Percentiles rank a stretch among this genome's conserved stretches.
Evolutionary conservation across 2,329 filamentous ascomycete genomes (phyloP).

Genomic region (Trichoderma pleuroti): DNA sequence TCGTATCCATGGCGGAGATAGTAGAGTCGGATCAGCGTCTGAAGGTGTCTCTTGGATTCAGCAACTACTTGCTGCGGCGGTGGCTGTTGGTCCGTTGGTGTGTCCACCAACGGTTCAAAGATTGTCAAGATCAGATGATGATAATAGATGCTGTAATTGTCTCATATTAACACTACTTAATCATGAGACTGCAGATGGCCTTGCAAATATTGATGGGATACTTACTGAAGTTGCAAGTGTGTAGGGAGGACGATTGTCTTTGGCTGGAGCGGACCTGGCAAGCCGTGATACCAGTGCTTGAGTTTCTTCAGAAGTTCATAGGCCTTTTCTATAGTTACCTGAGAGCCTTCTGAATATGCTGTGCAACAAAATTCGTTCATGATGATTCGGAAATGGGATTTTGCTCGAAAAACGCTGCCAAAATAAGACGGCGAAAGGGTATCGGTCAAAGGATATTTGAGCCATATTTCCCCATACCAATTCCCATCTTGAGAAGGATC

Average conservation of each 20-base stretch:
- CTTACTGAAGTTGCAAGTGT: slow-evolving; percentile 1
- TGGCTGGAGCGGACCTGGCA: neutral
- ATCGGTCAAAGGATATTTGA: neutral
- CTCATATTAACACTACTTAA: neutral
- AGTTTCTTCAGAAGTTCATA: neutral
- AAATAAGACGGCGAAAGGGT: neutral
- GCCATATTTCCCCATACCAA: slow-evolving; percentile 11
- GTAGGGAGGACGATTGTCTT: neutral
- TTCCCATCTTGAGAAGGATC: neutral
- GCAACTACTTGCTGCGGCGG: neutral
- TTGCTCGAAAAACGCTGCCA: neutral
- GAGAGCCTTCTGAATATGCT: neutral
- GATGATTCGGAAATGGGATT: neutral
- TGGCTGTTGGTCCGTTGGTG: neutral
- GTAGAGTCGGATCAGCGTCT: slow-evolving; percentile 25
- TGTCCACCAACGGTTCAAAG: neutral
- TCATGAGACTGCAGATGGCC: neutral
- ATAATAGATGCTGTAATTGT: neutral
- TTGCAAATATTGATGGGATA: neutral
- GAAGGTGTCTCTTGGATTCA: neutral
- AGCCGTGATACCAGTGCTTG: neutral
- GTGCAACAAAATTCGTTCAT: neutral
- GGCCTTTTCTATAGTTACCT: neutral
- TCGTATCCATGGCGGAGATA: slow-evolving; percentile 28
- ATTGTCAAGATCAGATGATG: neutral